Evolutionary conservation across 805 yeast genomes (phyloP), one percentile per base, ranked within the genome.

Genomic region (Ogataea zsoltii): DNA sequence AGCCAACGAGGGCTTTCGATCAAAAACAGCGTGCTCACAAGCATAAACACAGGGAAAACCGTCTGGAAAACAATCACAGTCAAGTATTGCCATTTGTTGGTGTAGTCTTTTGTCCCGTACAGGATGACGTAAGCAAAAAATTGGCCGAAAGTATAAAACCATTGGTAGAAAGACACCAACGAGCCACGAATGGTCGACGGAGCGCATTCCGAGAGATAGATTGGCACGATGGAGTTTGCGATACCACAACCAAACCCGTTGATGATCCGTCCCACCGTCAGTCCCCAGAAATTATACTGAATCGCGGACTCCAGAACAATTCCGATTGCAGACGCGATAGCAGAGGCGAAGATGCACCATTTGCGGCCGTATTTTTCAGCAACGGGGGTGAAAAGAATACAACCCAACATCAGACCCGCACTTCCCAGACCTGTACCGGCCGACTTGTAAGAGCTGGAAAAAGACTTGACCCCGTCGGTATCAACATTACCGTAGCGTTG

Each of bases 1-100:
- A 70, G 54, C 74, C 75, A 70, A 54, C 76, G 61, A 15, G 77
- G 77, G 13, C 72, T 66, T 53, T 72, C 76, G 2, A 76, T 75
- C 25, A 47, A 30, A n/a, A 46, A 46, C 1, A 41, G 32, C 3
- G 56, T 33, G 17, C 47, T 37, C 1, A 55, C 51, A 2, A 53
- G 9, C 21, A 56, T 42, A 13, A 43, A 33, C 11, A 48, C 12
- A 7, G 60, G 54, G 41, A 54, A 54, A 10, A 54, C 23, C 5
- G 53, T 45, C 45, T 66, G 70, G 49, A 67, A 66, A 7, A 67
- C 68, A 25, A 12, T 45, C 44, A 38, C 38, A 62, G 55, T 53
- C 50, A 4, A 58, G 19, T 42, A 46, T 33, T 39, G 42, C 49
- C 49, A 46, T 33, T 46, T 46, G 30, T 38, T 37, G 23, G 30